Percentiles rank a stretch among this genome's conserved stretches.
These are phyloP conservation scores for Nitzschia sp. DNA, from an alignment of 108 stramenopile genomes.

Conservation along the genomic window DNA sequence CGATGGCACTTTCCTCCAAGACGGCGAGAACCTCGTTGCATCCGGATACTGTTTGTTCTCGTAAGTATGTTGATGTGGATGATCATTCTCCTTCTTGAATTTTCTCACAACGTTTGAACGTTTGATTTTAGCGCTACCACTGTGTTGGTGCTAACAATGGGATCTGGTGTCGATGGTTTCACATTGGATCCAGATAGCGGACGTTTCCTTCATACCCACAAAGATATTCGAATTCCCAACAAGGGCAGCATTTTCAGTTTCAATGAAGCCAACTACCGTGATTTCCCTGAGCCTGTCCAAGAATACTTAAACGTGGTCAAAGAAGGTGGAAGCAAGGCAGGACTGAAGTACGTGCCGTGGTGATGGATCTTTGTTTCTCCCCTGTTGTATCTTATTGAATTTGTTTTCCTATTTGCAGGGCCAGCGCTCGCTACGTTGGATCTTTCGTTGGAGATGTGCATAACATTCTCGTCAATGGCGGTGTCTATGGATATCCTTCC, in stretches of 20 bases:
- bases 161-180: constrained; percentile 94
- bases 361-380: background rate
- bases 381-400: background rate
- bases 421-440: constrained; percentile 90
- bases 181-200: constrained; percentile 95
- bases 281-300: constrained; percentile 78
- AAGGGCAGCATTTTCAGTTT: constrained; percentile 90
- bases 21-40: constrained; percentile 84
- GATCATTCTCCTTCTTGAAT: background rate
- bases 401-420: constrained; percentile 12
- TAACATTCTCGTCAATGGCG: constrained; percentile 98
- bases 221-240: constrained; percentile 88
- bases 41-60: constrained; percentile 98
- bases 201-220: constrained; percentile 91
- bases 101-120: constrained; percentile 6
- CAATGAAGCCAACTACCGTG: constrained; percentile 94
- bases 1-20: constrained; percentile 81
- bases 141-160: constrained; percentile 91
- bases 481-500: constrained; percentile 97
- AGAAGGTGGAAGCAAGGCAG: constrained; percentile 38
- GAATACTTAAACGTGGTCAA: constrained; percentile 65
- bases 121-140: constrained; percentile 79
- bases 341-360: constrained; percentile 18
- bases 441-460: constrained; percentile 98
- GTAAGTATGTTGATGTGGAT: constrained; percentile 29